Percentiles rank a stretch among this genome's conserved stretches.
phyloP scores from a whole-genome alignment of 257 asterid genomes.

The Paulownia fortunei region DNA sequence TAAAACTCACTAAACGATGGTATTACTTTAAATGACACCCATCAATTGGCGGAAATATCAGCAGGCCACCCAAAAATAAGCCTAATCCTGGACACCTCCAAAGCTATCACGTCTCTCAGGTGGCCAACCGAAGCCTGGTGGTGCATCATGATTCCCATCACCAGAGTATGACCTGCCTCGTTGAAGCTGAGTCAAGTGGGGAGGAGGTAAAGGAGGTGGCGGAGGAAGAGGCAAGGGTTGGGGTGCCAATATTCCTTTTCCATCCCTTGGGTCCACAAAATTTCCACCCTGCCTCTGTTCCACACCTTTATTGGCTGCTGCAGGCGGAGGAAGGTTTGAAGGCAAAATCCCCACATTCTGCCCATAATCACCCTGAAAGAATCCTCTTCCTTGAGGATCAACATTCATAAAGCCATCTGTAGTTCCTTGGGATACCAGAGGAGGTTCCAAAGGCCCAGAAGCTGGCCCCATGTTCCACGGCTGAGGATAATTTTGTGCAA shows the following conservation, averaged over 20 bases:
- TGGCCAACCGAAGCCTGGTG: slow-evolving; percentile 78
- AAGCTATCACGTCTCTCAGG: slow-evolving; percentile 58
- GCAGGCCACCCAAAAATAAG: neutral
- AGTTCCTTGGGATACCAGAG: slow-evolving; percentile 59
- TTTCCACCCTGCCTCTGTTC: slow-evolving; percentile 61
- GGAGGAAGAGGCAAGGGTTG: slow-evolving; percentile 64
- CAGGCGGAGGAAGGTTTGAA: slow-evolving; percentile 45
- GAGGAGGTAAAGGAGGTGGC: slow-evolving; percentile 64
- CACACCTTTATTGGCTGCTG: slow-evolving; percentile 49
- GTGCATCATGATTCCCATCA: slow-evolving; percentile 65
- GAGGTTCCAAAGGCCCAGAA: slow-evolving; percentile 61
- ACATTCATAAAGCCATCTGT: slow-evolving; percentile 48
- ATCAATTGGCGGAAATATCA: neutral
- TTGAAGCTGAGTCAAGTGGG: slow-evolving; percentile 52
- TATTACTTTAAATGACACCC: neutral
- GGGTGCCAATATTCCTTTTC: slow-evolving; percentile 61
- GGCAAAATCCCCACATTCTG: slow-evolving; percentile 50
- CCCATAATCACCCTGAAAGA: slow-evolving; percentile 54
- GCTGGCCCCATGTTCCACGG: slow-evolving; percentile 73
- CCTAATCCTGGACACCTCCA: slow-evolving; percentile 58
- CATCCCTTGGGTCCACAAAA: slow-evolving; percentile 56
- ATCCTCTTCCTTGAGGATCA: slow-evolving; percentile 58
- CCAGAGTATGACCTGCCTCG: slow-evolving; percentile 65
- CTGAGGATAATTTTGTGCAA: slow-evolving; percentile 66
- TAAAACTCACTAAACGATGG: neutral